Conservation (phyloP, 306 rosid species). For the Prunus mongolica region DNA sequence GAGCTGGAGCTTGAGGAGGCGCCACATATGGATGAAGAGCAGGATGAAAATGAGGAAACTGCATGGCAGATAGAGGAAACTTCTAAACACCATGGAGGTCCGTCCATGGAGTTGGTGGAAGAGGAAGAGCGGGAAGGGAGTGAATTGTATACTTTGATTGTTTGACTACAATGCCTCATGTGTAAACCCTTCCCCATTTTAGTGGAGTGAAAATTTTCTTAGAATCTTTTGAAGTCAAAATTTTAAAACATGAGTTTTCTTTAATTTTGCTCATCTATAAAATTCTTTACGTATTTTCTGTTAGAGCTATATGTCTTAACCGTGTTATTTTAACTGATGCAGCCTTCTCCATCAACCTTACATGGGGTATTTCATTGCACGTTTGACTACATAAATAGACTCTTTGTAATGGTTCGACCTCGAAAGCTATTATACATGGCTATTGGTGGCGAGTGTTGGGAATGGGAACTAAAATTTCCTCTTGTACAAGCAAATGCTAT, state of each 20-base stretch:
- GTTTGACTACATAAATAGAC: slow-evolving; percentile 91
- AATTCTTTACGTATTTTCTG: neutral
- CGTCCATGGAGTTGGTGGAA: too few relatives aligned
- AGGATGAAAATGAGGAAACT: too few relatives aligned
- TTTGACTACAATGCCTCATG: neutral
- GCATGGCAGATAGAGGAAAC: too few relatives aligned
- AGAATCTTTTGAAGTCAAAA: neutral
- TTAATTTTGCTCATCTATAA: neutral
- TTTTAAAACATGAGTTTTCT: neutral
- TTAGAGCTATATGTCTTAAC: neutral
- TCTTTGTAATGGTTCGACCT: slow-evolving; percentile 88
- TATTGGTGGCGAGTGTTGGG: slow-evolving; percentile 56
- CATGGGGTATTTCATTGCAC: slow-evolving; percentile 87
- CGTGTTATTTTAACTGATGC: slow-evolving; percentile 20
- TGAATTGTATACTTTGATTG: neutral
- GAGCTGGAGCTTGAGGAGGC: too few relatives aligned
- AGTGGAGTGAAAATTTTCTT: neutral
- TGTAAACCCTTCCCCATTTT: too few relatives aligned
- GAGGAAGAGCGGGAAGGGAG: too few relatives aligned
- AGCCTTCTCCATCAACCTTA: slow-evolving; percentile 83
- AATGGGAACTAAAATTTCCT: neutral
- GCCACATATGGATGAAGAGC: too few relatives aligned
- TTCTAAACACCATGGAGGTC: too few relatives aligned
- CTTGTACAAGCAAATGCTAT: neutral
- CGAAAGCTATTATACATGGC: slow-evolving; percentile 92